A percentile compares a stretch with the other conserved stretches of the same genome.
Conservation (phyloP, 495 filamentous ascomycete species). For the Penicillium canescens region DNA sequence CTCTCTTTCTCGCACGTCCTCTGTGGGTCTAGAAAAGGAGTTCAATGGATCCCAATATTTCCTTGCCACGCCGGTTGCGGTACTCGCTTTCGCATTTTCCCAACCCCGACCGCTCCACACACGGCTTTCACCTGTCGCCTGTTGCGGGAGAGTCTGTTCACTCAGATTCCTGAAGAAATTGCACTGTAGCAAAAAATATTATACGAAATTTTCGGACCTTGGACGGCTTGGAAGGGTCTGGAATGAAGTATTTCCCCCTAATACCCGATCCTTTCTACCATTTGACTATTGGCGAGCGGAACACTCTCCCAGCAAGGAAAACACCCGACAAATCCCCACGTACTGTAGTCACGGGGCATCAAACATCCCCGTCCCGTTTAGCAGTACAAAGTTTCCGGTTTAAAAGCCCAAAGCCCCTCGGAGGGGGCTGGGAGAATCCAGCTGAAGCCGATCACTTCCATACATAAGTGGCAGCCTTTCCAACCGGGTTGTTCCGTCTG, state of each 20-base stretch:
- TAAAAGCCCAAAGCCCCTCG: no score
- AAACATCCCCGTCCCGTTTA: constrained; percentile 21
- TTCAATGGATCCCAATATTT: constrained; percentile 6
- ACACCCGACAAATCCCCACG: no score
- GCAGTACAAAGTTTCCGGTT: not conserved
- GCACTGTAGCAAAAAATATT: not conserved
- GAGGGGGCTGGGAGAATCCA: no score
- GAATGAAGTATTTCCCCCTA: not conserved
- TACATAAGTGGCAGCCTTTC: no score
- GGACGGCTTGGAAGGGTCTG: constrained; percentile 7
- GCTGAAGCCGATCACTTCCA: constrained; percentile 18
- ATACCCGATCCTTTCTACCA: constrained; percentile 15
- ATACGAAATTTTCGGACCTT: not conserved
- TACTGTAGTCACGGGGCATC: no score
- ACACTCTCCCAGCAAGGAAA: no score
- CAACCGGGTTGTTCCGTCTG: constrained; percentile 4
- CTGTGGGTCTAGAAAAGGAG: constrained; percentile 5
- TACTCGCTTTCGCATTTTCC: constrained; percentile 9
- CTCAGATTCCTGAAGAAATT: not conserved
- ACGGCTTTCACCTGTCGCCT: constrained; percentile 5
- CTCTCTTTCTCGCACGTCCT: constrained; percentile 11
- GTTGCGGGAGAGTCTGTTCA: constrained; percentile 2
- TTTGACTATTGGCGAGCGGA: constrained; percentile 28
- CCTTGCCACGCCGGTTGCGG: constrained; percentile 26
- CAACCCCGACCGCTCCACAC: constrained; percentile 19